Evolutionary conservation across 2,329 filamentous ascomycete species (phyloP).

Genomic region (Aspergillus brasiliensis): DNA sequence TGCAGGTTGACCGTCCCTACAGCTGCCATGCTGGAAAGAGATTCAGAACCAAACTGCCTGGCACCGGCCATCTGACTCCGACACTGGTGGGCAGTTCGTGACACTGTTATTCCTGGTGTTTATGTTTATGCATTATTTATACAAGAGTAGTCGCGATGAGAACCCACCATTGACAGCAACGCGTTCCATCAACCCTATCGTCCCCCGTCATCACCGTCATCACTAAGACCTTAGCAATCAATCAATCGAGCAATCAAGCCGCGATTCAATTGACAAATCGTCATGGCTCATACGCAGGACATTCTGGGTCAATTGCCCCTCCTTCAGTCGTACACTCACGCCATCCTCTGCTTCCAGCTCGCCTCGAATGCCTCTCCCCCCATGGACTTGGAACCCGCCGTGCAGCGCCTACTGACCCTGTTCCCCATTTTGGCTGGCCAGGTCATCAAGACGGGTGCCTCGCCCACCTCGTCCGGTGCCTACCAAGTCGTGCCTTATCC

Average conservation of each 20-base stretch:
- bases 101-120: background rate
- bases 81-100: background rate
- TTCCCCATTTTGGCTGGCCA: constrained; percentile 21
- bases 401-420: constrained; percentile 8
- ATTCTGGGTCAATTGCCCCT: constrained; percentile 26
- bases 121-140: background rate
- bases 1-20: background rate
- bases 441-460: constrained; percentile 15
- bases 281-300: constrained; percentile 19
- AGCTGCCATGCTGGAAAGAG: background rate
- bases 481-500: constrained; percentile 14
- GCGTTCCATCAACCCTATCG: background rate
- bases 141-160: background rate
- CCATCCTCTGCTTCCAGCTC: constrained; percentile 23
- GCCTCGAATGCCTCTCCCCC: background rate
- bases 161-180: background rate
- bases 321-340: constrained; percentile 25
- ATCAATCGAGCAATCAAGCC: no score
- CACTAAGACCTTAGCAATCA: background rate
- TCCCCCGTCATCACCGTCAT: background rate
- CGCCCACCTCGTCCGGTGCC: constrained; percentile 8
- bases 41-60: no score
- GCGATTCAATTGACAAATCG: background rate
- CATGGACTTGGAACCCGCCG: constrained; percentile 11
- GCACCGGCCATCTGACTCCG: no score